Base-by-base conservation (phyloP, 1,284 basidiomycete genomes). In the Tylopilus sp. region DNA sequence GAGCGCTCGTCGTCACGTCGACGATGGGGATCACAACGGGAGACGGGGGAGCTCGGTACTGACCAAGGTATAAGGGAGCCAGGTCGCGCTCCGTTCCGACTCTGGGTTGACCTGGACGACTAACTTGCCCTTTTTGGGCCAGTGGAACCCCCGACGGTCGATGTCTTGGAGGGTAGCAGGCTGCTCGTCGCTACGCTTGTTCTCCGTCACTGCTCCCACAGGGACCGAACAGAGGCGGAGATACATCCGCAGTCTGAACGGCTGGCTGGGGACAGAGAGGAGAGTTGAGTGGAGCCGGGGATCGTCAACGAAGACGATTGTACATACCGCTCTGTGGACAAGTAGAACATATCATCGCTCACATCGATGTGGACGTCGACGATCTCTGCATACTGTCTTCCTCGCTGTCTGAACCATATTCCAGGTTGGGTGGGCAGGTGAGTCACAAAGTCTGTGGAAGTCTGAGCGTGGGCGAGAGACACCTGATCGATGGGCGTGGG, bases 21-120 rank as follows among this genome's bases (percentile, higher is more conserved):
- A n/a, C 6, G 26, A 28, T 28, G n/a, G n/a, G n/a, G n/a, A n/a
- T n/a, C n/a, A n/a, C n/a, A n/a, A n/a, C n/a, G n/a, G n/a, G n/a
- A n/a, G n/a, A n/a, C n/a, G n/a, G n/a, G n/a, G n/a, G n/a, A n/a
- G n/a, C n/a, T n/a, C n/a, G 33, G 33, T 7, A 38, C 63, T 45
- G 34, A 65, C 66, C 51, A 68, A 41, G 6, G 38, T 18, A 12
- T 57, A 48, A 4, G 66, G 66, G 9, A 65, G 30, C 66, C 65
- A 68, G 4, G 65, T 67, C 35, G 55, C 55, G 35, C 51, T 56
- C 11, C 56, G 46, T 15, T 53, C 40, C 5, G 46, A 49, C 2
- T 55, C 63, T 13, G 57, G 55, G 33, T 65, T 65, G 47, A 64
- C 51, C 39, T 67, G 66, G 23, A 65, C 36, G 33, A 67, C 54